Conservation (phyloP, 1,284 basidiomycete genomes). For the Veloboletus limbatus region DNA sequence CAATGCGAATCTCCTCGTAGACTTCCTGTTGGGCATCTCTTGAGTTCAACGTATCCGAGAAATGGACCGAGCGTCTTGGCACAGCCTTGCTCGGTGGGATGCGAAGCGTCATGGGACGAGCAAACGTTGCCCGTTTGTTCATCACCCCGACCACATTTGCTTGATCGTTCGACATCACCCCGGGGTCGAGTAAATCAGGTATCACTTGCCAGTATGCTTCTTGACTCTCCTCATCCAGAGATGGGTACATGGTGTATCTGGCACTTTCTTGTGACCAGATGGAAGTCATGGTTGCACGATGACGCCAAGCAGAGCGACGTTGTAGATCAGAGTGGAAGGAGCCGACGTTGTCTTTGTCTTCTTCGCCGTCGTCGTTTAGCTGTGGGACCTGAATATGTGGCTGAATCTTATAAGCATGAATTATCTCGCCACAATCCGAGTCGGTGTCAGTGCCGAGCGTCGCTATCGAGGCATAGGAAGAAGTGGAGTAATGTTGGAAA, state of each 20-base stretch:
- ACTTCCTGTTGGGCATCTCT: too few relatives aligned
- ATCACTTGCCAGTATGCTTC: constrained; percentile 3
- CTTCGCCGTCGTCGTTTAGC: constrained; percentile 12
- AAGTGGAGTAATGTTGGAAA: background rate
- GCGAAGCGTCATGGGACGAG: background rate
- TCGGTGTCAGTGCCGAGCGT: constrained; percentile 1
- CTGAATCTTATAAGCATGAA: constrained; percentile 2
- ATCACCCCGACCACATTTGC: background rate
- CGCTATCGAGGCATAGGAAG: constrained; percentile 1
- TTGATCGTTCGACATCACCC: background rate
- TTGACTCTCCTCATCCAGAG: constrained; percentile 6
- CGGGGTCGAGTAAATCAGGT: background rate
- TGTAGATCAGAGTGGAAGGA: background rate
- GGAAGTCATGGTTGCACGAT: constrained; percentile 15
- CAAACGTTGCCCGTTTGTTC: constrained; percentile 4
- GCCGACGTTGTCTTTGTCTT: background rate
- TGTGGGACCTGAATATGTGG: constrained; percentile 10
- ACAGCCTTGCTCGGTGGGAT: constrained; percentile 7
- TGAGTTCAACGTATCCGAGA: constrained; percentile 5
- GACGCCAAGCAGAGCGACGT: constrained; percentile 1
- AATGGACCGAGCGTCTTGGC: constrained; percentile 1
- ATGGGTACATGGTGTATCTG: constrained; percentile 5
- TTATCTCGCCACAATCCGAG: constrained; percentile 6
- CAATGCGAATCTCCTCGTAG: too few relatives aligned
- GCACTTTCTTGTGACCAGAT: constrained; percentile 31